Percentiles rank a stretch among this genome's conserved stretches.
phyloP scores from a whole-genome alignment of 495 filamentous ascomycete species.

The Thermochaetoides thermophila region DNA sequence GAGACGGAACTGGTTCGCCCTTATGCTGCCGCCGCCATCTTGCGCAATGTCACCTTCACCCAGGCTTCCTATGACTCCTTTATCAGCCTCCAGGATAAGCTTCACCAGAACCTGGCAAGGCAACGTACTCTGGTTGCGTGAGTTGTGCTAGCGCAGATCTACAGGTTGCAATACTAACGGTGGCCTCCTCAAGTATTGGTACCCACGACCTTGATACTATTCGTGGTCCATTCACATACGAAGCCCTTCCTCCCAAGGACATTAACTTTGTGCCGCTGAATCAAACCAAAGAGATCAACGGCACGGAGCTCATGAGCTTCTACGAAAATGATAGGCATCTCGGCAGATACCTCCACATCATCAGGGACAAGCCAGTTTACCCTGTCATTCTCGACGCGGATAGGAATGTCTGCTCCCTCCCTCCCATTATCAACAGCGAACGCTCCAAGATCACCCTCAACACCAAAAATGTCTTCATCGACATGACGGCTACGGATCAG shows the following conservation, averaged over 20 bases:
- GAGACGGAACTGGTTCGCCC: slow-evolving; percentile 73
- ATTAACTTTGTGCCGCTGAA: slow-evolving; percentile 87
- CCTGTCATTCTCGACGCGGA: slow-evolving; percentile 93
- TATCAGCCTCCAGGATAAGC: slow-evolving; percentile 94
- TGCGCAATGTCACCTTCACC: slow-evolving; percentile 84
- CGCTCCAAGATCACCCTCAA: slow-evolving; percentile 87
- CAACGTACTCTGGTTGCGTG: slow-evolving; percentile 76
- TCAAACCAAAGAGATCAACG: slow-evolving; percentile 76
- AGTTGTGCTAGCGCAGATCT: slow-evolving; percentile 2
- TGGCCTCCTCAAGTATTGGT: slow-evolving; percentile 55
- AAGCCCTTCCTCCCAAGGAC: slow-evolving; percentile 79
- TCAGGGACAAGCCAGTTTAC: slow-evolving; percentile 84
- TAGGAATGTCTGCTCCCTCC: slow-evolving; percentile 75
- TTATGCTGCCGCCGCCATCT: slow-evolving; percentile 71
- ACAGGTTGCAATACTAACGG: slow-evolving; percentile 1
- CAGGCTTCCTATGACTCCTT: slow-evolving; percentile 87
- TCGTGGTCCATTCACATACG: slow-evolving; percentile 90
- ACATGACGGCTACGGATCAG: slow-evolving; percentile 90
- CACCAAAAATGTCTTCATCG: slow-evolving; percentile 89
- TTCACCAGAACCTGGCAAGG: slow-evolving; percentile 90
- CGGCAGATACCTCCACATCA: slow-evolving; percentile 75
- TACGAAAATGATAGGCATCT: slow-evolving; percentile 86
- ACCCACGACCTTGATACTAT: slow-evolving; percentile 94
- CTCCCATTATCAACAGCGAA: slow-evolving; percentile 94
- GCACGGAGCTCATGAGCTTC: slow-evolving; percentile 79